Conservation (phyloP, 2,329 filamentous ascomycete genomes). For the Rhynchosporium agropyri region DNA sequence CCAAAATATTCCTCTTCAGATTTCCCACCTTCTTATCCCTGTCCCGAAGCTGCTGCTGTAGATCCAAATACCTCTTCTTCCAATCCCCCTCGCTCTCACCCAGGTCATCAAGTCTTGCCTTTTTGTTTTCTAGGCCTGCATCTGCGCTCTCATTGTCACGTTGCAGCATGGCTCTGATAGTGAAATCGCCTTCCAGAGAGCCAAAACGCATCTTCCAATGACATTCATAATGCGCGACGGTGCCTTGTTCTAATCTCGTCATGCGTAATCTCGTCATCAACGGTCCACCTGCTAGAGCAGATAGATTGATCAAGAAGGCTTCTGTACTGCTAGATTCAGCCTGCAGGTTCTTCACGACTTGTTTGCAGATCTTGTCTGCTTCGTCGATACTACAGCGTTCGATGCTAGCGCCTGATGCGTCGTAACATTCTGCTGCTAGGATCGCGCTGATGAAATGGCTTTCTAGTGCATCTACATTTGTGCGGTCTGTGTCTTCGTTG, state of each 20-base stretch:
- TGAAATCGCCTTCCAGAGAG: slow-evolving; percentile 54
- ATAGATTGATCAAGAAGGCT: slow-evolving; percentile 61
- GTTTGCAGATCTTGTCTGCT: slow-evolving; percentile 55
- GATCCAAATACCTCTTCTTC: slow-evolving; percentile 57
- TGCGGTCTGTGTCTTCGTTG: slow-evolving; percentile 44
- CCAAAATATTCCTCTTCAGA: slow-evolving; percentile 50
- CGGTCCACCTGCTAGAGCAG: slow-evolving; percentile 58
- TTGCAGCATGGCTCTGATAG: slow-evolving; percentile 50
- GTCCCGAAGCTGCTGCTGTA: slow-evolving; percentile 62
- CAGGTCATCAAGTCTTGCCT: slow-evolving; percentile 11
- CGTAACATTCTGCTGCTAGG: slow-evolving; percentile 55
- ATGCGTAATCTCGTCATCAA: slow-evolving; percentile 51
- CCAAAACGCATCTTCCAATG: slow-evolving; percentile 61
- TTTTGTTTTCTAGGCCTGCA: slow-evolving; percentile 18
- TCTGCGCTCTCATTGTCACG: slow-evolving; percentile 29
- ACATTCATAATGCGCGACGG: slow-evolving; percentile 52
- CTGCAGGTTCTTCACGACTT: slow-evolving; percentile 56
- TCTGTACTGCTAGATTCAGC: slow-evolving; percentile 54
- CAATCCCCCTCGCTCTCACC: slow-evolving; percentile 44
- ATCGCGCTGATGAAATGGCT: slow-evolving; percentile 56
- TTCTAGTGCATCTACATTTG: slow-evolving; percentile 60
- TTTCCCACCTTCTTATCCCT: slow-evolving; percentile 56
- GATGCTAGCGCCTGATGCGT: slow-evolving; percentile 49
- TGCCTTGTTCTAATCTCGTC: slow-evolving; percentile 49
- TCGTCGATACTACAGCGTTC: slow-evolving; percentile 54